These are phyloP conservation scores for Erodium chrysanthum DNA, from an alignment of 441 rosid species.

Conservation along the genomic window DNA sequence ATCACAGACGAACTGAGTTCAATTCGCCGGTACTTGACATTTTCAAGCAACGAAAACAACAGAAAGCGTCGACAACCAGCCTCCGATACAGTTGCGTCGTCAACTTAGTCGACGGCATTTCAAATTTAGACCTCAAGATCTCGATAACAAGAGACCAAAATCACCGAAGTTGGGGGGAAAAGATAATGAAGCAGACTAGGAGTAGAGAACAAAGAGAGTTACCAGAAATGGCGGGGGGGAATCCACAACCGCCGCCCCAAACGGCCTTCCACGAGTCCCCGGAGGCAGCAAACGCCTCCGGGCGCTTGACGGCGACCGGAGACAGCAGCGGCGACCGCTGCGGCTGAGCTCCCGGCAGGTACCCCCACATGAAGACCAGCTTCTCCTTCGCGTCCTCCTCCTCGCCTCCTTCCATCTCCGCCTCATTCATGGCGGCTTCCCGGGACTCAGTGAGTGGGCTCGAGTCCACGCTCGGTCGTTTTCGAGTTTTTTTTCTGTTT, in stretches of 20 bases:
- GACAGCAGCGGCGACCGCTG: constrained; percentile 65
- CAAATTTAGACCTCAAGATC: neutral
- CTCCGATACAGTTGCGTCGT: neutral
- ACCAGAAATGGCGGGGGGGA: constrained; percentile 94
- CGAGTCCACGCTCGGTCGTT: neutral
- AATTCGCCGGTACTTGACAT: neutral
- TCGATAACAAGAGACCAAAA: neutral
- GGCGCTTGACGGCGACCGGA: constrained; percentile 43
- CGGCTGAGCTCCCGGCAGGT: constrained; percentile 82
- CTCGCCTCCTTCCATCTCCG: constrained; percentile 32
- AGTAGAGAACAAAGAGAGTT: neutral
- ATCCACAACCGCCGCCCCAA: constrained; percentile 92
- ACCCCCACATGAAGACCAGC: constrained; percentile 77
- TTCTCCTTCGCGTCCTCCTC: constrained; percentile 23
- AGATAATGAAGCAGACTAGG: neutral
- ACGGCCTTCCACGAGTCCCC: constrained; percentile 55
- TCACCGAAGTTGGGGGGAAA: neutral
- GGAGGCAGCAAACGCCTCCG: constrained; percentile 24
- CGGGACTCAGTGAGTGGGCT: too few relatives aligned
- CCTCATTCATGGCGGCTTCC: constrained; percentile 29
- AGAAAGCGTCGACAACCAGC: too few relatives aligned
- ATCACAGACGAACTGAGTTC: too few relatives aligned
- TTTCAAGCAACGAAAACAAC: neutral
- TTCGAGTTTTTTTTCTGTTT: neutral
- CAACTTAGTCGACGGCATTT: neutral